Evolutionary conservation across 23 red algal species (phyloP), one percentile per base, ranked within the genome.

Genomic region (Gracilaria gracilis): DNA sequence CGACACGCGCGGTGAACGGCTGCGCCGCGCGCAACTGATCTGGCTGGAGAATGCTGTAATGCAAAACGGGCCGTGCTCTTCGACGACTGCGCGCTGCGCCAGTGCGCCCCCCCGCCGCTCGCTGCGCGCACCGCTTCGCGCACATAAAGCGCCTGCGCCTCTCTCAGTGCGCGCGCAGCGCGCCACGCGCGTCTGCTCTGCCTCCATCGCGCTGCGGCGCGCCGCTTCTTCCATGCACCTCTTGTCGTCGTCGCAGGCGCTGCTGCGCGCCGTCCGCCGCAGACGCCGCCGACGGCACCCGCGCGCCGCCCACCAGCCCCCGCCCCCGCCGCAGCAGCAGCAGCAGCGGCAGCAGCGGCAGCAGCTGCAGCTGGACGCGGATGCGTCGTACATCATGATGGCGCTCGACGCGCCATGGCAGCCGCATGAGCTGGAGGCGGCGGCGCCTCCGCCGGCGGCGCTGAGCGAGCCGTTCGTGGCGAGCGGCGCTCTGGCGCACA

Each of bases 401-500:
- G n/a, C n/a, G 42, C 42, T 46, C 42, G 42, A n/a, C 42, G 42
- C 42, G 42, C 42, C 42, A 46, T n/a, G n/a, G 42, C 42, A 46
- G 42, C 42, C 5, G 42, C 42, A 46, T 11, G 11, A 4, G 42
- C 42, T 11, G 42, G 5, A 46, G 24, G 25, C 61, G 24, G 61
- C 61, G 21, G 61, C 61, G 24, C n/a, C n/a, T n/a, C n/a, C n/a
- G n/a, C n/a, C n/a, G n/a, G n/a, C n/a, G n/a, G n/a, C n/a, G n/a
- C n/a, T 69, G 31, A 69, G 64, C 39, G 72, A 46, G 20, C 46
- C 72, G 72, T 77, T 77, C 72, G 46, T 29, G 27, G 72, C 50
- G 72, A 13, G 31, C 72, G 72, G 27, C 9, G 21, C 23, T 3
- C 39, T 28, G n/a, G 40, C 40, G 6, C 1, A 34, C 6, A 46